Percentiles rank a stretch among this genome's conserved stretches.
phyloP scores from a whole-genome alignment of 202 grass and related monocot genomes.

The Brachypodium distachyon region DNA sequence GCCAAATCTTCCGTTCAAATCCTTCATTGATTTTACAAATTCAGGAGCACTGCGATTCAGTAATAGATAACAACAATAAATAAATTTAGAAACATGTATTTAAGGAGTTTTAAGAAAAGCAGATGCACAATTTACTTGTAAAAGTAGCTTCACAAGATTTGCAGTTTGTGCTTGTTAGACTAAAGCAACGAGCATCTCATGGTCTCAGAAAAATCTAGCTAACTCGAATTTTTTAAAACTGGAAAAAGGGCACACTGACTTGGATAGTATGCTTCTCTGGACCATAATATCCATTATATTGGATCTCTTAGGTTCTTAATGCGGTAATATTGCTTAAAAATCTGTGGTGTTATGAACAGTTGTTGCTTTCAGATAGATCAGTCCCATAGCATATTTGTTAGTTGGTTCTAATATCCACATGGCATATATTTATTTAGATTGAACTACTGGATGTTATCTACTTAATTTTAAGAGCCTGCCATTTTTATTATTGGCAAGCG shows the following conservation, averaged over 20 bases:
- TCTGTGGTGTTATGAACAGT: neutral
- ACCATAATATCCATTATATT: no score
- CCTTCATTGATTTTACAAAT: no score
- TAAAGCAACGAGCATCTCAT: neutral
- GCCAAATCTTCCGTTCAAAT: no score
- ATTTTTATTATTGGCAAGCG: no score
- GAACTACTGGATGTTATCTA: no score
- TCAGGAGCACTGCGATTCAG: no score
- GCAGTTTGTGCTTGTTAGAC: neutral
- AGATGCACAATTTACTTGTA: neutral
- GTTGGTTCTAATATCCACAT: neutral
- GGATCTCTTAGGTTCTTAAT: neutral
- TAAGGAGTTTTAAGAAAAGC: neutral
- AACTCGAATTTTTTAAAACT: neutral
- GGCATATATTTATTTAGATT: neutral
- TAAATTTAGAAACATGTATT: neutral
- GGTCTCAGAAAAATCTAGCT: neutral
- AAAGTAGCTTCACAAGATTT: neutral
- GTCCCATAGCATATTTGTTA: neutral
- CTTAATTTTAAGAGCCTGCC: no score
- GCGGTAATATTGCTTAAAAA: neutral
- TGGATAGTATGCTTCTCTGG: neutral
- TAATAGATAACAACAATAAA: no score
- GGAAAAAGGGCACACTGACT: neutral
- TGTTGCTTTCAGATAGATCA: neutral